Conservation (phyloP, 257 asterid species). For the Rehmannia glutinosa region DNA sequence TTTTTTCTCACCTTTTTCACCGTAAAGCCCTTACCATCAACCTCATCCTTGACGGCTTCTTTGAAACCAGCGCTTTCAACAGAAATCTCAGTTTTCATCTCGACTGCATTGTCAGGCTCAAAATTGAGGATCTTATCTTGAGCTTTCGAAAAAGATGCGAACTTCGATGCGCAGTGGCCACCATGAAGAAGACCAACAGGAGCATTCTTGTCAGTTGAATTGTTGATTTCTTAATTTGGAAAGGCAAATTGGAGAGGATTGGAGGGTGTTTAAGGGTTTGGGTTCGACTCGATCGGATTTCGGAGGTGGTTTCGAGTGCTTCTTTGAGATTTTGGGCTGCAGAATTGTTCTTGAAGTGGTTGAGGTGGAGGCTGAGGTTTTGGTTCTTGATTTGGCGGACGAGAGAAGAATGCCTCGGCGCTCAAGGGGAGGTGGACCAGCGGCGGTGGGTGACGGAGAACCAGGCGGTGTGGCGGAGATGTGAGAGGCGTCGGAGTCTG, state of each 20-base stretch:
- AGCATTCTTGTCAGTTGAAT: constrained; percentile 11
- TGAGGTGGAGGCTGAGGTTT: constrained; percentile 32
- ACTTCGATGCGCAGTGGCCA: constrained; percentile 42
- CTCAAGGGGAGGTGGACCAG: constrained; percentile 15
- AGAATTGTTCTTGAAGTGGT: constrained; percentile 55
- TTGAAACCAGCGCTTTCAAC: constrained; percentile 15
- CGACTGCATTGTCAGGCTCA: constrained; percentile 41
- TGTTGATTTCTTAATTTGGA: constrained; percentile 27
- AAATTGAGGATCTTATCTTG: constrained; percentile 41
- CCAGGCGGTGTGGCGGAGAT: constrained; percentile 80
- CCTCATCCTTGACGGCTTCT: constrained; percentile 16
- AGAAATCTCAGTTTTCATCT: constrained; percentile 15
- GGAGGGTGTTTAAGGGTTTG: constrained; percentile 22
- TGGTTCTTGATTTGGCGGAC: constrained; percentile 36
- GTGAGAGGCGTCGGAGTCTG: constrained; percentile 82
- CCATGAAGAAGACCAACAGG: constrained; percentile 39
- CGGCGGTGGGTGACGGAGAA: constrained; percentile 24
- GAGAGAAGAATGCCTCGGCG: constrained; percentile 27
- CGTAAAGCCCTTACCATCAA: constrained; percentile 4
- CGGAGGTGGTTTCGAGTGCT: constrained; percentile 25
- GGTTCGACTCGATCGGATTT: neutral
- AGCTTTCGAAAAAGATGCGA: constrained; percentile 43
- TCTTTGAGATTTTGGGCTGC: constrained; percentile 48
- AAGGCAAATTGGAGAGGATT: constrained; percentile 42
- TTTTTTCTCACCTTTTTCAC: constrained; percentile 33